These are phyloP conservation scores for Nicotiana benthamiana DNA, from an alignment of 257 asterid species.

Conservation along the genomic window DNA sequence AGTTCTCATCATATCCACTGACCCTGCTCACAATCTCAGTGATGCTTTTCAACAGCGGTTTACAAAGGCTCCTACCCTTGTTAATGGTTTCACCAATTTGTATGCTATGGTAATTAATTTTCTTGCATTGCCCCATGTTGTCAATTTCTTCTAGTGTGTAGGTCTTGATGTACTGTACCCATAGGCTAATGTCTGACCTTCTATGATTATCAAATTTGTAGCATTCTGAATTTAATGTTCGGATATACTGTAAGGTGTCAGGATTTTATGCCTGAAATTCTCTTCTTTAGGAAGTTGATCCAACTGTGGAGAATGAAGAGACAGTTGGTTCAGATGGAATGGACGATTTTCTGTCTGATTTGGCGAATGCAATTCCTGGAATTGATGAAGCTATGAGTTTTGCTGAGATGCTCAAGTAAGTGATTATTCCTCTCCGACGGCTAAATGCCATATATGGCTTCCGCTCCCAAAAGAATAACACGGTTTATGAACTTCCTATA, in stretches of 20 bases:
- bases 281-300: slow-evolving; percentile 80
- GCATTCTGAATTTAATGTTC: not conserved
- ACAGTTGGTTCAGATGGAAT: slow-evolving; percentile 43
- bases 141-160: no score
- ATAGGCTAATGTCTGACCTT: not conserved
- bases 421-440: not conserved
- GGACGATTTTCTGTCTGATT: slow-evolving; percentile 83
- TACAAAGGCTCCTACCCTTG: slow-evolving; percentile 83
- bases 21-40: slow-evolving; percentile 95
- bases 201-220: not conserved
- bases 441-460: not conserved
- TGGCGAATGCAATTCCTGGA: slow-evolving; percentile 93
- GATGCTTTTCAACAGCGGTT: slow-evolving; percentile 91
- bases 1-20: slow-evolving; percentile 92
- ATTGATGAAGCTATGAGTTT: slow-evolving; percentile 99
- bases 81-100: slow-evolving; percentile 82
- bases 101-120: slow-evolving; percentile 67
- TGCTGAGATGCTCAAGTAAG: slow-evolving; percentile 97
- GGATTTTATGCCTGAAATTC: not conserved
- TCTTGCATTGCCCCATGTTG: not conserved
- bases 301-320: slow-evolving; percentile 77
- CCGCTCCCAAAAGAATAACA: not conserved
- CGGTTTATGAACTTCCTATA: not conserved
- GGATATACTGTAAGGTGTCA: not conserved
- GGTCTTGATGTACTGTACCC: not conserved